Evolutionary conservation across 768 basidiomycete species (phyloP), one percentile per base, ranked within the genome.

Genomic region (Macrolepiota fuliginosa): DNA sequence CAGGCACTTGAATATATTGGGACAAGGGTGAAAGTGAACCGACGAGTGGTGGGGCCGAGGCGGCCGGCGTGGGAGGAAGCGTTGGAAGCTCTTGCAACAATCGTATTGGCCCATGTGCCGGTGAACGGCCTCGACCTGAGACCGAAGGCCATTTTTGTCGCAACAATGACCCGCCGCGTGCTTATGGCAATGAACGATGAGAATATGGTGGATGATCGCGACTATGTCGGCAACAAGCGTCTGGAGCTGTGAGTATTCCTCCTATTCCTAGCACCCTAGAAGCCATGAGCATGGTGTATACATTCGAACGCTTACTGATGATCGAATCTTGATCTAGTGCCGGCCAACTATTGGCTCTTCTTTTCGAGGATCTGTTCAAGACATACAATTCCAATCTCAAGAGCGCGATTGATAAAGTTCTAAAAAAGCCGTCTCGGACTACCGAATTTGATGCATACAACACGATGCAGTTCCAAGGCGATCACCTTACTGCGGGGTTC

Each of bases 181-280:
- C 79, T 99, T 55, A 94, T 96, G 90, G 95, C 95, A 17, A 91
- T 98, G 86, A 86, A 94, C 61, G 94, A 98, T 72, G 92, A 94
- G 73, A 95, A 89, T 68, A 94, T 95, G 86, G 95, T 97, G 10
- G 97, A 99, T 67, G 97, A 99, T 75, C 84, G 97, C 51, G 97
- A 99, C 74, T 99, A 99, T 72, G 97, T 99, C 61, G 97, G 97
- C 52, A 99, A 99, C 76, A 99, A 99, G 75, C 92, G 97, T 52
- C 77, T 99, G 47, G 97, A 99, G 76, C 84, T 99, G 96, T 97
- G 73, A 70, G 91, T 82, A 4, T 47, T 54, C 37, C 46, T 59
- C 57, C 50, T 61, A 35, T 61, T 54, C 29, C 32, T 15, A 13
- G 12, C 15, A 27, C 4, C 24, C 35, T 35, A 10, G 42, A 46